Base-by-base conservation (phyloP, 116 monocot species). In the Dioscorea cayenensis region DNA sequence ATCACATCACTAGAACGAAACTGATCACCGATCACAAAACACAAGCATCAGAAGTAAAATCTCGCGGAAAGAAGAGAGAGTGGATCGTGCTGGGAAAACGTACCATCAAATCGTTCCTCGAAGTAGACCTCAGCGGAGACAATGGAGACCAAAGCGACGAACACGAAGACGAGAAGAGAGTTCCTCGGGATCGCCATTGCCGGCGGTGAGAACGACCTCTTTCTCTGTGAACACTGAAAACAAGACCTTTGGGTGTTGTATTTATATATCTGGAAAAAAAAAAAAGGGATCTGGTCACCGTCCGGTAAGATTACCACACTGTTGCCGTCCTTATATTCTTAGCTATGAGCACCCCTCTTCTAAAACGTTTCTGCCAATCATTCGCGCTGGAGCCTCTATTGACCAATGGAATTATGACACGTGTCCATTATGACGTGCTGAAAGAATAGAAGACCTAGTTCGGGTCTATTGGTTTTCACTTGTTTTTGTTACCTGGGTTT, bases 61-160 rank as follows among this genome's bases (percentile, higher is more conserved):
- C 43, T 43, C 7, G 6, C 12, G 63, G 27, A 27, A 23, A 28
- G 25, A 7, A 1, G 20, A 19, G 3, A 19, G 59, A 2, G 59
- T 2, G 59, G n/a, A n/a, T 59, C 59, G 59, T 19, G 63, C 10
- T 63, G 1, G 25, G 27, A 48, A 69, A 48, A 4, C 51, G 14
- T 69, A 69, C 69, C 69, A 11, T 52, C 69, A 22, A 69, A 69
- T 28, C 48, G 50, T 51, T 69, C 69, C 69, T 69, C 49, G 51
- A 69, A 69, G 22, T 21, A 69, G 51, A 69, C 69, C 16, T 69
- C 51, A 13, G 69, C 69, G 25, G 22, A 21, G 49, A 51, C 51
- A 23, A 69, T 48, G 51, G 50, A 49, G 51, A 14, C 49, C 19
- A 69, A 51, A 17, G 49, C 51, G 16, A 51, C 69, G 20, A 43